Evolutionary conservation across 768 basidiomycete genomes (phyloP).

Genomic region (Psilocybe azurescens): DNA sequence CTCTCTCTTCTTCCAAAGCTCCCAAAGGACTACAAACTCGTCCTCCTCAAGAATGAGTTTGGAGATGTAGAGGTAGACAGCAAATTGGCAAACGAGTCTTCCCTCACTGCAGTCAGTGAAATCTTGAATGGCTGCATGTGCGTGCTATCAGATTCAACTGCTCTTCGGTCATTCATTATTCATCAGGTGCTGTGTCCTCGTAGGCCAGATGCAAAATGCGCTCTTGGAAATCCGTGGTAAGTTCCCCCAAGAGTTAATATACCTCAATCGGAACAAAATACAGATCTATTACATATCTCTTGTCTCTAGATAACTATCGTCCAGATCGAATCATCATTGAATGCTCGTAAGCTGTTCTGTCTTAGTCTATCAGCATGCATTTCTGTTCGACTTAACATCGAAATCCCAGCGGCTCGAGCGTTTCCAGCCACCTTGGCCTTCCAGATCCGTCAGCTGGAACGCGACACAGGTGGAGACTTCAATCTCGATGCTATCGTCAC

Average conservation of each 20-base stretch:
- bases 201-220: slow-evolving; percentile 94
- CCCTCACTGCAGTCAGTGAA: slow-evolving; percentile 86
- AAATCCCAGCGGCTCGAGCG: slow-evolving; percentile 77
- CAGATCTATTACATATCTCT: not conserved
- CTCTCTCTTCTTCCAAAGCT: slow-evolving; percentile 83
- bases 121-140: slow-evolving; percentile 97
- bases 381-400: not conserved
- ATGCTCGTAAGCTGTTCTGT: slow-evolving; percentile 70
- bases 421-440: slow-evolving; percentile 96
- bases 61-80: slow-evolving; percentile 96
- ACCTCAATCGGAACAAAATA: not conserved
- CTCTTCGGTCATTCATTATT: not conserved
- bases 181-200: slow-evolving; percentile 87
- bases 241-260: slow-evolving; percentile 12
- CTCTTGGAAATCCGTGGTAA: slow-evolving; percentile 84
- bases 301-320: slow-evolving; percentile 67
- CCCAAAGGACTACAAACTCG: slow-evolving; percentile 86
- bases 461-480: slow-evolving; percentile 73
- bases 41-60: slow-evolving; percentile 95
- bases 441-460: slow-evolving; percentile 90
- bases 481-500: slow-evolving; percentile 91
- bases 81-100: slow-evolving; percentile 85
- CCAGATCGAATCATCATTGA: slow-evolving; percentile 96
- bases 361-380: not conserved
- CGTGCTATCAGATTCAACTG: slow-evolving; percentile 29